A percentile compares a stretch with the other conserved stretches of the same genome.
Evolutionary conservation across 371 early-diverging fungal species (phyloP).

Genomic region (Syncephalastrum monosporum): DNA sequence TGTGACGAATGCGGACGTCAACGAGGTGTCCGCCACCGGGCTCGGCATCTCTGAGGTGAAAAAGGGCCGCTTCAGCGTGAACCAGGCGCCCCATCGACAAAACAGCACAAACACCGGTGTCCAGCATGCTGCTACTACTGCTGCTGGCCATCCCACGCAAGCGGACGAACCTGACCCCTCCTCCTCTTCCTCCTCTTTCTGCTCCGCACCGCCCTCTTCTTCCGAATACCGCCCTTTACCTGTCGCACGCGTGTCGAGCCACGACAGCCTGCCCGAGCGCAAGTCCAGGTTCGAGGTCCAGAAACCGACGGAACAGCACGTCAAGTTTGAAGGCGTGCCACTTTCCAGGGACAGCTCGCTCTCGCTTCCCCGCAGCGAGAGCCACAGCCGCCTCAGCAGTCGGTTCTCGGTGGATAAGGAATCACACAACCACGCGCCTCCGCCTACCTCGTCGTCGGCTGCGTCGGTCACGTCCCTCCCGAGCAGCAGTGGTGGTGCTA

Average conservation of each 20-base stretch:
- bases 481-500: background rate
- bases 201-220: background rate
- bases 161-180: slow-evolving; percentile 5
- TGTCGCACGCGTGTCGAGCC: slow-evolving; percentile 15
- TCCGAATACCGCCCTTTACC: slow-evolving; percentile 12
- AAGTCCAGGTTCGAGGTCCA: slow-evolving; percentile 23
- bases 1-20: slow-evolving; percentile 3
- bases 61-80: slow-evolving; percentile 66
- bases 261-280: slow-evolving; percentile 18
- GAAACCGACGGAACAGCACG: slow-evolving; percentile 5
- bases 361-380: slow-evolving; percentile 14
- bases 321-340: slow-evolving; percentile 7
- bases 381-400: slow-evolving; percentile 13
- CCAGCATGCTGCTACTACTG: background rate
- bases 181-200: background rate
- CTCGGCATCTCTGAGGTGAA: slow-evolving; percentile 41
- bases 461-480: background rate
- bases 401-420: slow-evolving; percentile 30
- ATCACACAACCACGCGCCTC: background rate
- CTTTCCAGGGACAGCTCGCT: slow-evolving; percentile 41
- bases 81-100: slow-evolving; percentile 23
- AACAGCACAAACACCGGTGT: background rate
- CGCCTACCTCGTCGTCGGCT: background rate
- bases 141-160: background rate
- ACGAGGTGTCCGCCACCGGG: slow-evolving; percentile 10